phyloP scores from a whole-genome alignment of 768 basidiomycete genomes.

The Sutorius australiensis region DNA sequence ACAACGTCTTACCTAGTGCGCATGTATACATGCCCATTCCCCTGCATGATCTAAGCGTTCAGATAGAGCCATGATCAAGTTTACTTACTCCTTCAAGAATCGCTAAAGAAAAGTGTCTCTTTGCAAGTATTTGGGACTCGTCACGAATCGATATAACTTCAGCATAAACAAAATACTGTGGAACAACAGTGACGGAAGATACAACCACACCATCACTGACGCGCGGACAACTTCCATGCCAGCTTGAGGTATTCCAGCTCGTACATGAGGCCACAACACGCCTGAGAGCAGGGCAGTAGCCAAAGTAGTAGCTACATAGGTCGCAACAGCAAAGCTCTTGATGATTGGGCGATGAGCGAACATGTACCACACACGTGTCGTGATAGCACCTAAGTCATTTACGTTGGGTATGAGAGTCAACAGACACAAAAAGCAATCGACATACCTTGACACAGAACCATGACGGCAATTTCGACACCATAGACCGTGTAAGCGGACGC shows the following conservation, averaged over 20 bases:
- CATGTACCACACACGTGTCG: slow-evolving; percentile 20
- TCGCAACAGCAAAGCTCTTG: not conserved
- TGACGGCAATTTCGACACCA: not conserved
- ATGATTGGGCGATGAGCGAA: slow-evolving; percentile 3
- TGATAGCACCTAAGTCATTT: slow-evolving; percentile 8
- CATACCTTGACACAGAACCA: slow-evolving; percentile 14
- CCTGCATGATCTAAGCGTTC: slow-evolving; percentile 5
- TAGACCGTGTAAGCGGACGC: not conserved
- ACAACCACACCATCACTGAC: slow-evolving; percentile 6
- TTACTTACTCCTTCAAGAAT: slow-evolving; percentile 17
- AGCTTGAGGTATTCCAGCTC: not conserved
- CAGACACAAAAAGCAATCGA: not conserved
- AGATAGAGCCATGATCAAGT: not conserved
- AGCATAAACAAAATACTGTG: slow-evolving; percentile 15
- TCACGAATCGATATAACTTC: slow-evolving; percentile 13
- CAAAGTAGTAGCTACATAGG: not conserved
- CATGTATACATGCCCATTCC: slow-evolving; percentile 25
- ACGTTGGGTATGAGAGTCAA: not conserved
- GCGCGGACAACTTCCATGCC: not conserved
- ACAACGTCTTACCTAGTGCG: slow-evolving; percentile 7
- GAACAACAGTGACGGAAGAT: slow-evolving; percentile 7
- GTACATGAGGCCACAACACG: not conserved
- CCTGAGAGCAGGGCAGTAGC: not conserved
- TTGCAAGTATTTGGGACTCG: slow-evolving; percentile 2
- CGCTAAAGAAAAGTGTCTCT: slow-evolving; percentile 11